Percentiles rank a stretch among this genome's conserved stretches.
Conservation (phyloP, 176 grass and related monocot species). For the Chrysopogon serrulatus region DNA sequence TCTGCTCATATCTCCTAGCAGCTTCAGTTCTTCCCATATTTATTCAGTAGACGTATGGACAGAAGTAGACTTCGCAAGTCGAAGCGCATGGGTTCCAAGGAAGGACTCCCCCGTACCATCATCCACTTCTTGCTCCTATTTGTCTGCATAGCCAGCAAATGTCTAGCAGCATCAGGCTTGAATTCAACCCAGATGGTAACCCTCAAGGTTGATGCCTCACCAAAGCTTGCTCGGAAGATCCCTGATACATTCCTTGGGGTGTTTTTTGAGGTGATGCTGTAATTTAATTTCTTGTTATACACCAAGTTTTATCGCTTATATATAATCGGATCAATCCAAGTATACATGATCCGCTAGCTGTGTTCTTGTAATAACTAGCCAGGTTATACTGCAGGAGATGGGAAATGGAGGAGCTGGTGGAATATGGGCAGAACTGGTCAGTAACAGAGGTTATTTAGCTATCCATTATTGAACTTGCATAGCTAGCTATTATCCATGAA, state of each 20-base stretch:
- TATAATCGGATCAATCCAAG: not conserved
- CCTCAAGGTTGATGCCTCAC: constrained; percentile 51
- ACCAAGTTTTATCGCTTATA: not conserved
- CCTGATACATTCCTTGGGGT: constrained; percentile 69
- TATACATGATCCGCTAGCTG: not conserved
- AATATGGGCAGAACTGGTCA: not conserved
- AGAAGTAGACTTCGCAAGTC: not conserved
- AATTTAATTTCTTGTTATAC: not conserved
- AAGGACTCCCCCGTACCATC: not conserved
- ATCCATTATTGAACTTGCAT: too few relatives aligned
- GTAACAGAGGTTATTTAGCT: not conserved
- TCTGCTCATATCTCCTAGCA: not conserved
- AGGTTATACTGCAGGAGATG: not conserved
- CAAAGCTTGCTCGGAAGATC: constrained; percentile 40
- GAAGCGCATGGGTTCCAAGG: not conserved
- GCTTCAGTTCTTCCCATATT: not conserved
- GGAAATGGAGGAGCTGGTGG: constrained; percentile 4
- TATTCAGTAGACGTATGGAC: not conserved
- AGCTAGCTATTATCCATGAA: not conserved
- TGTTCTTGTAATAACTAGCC: not conserved
- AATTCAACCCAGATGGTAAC: constrained; percentile 26
- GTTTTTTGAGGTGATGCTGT: constrained; percentile 74
- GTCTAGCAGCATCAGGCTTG: constrained; percentile 29
- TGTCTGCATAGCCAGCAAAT: not conserved
- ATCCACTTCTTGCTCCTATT: constrained; percentile 7